phyloP scores from a whole-genome alignment of 768 basidiomycete species.

The Zangia roseola region DNA sequence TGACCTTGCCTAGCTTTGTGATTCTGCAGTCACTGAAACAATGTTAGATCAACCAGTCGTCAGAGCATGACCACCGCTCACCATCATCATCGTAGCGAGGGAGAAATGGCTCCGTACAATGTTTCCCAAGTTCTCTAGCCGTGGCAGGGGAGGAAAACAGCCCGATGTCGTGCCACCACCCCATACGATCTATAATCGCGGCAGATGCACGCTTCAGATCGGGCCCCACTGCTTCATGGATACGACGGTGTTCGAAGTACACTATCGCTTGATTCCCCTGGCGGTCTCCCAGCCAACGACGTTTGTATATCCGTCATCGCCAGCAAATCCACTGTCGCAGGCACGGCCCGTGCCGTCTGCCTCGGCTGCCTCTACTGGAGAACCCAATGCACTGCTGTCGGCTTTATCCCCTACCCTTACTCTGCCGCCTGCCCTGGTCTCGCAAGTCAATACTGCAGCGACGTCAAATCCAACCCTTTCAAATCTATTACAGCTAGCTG shows the following conservation, averaged over 20 bases:
- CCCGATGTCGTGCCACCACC: conserved; percentile 55
- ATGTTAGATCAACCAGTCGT: conserved; percentile 41
- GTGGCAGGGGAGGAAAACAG: conserved; percentile 57
- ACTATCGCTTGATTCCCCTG: conserved; percentile 50
- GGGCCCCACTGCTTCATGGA: conserved; percentile 73
- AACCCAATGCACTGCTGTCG: conserved; percentile 43
- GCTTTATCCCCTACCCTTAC: conserved; percentile 44
- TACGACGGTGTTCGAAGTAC: conserved; percentile 71
- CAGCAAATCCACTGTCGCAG: conserved; percentile 28
- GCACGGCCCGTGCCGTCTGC: conserved; percentile 18
- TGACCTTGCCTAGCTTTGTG: conserved; percentile 45
- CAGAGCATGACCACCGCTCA: conserved; percentile 14
- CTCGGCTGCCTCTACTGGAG: conserved; percentile 22
- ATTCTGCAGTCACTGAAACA: conserved; percentile 68
- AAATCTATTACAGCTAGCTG: conserved; percentile 62
- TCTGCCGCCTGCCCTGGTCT: conserved; percentile 57
- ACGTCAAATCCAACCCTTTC: conserved; percentile 66
- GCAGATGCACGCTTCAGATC: conserved; percentile 68
- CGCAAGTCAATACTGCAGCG: conserved; percentile 66
- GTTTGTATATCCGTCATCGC: conserved; percentile 28
- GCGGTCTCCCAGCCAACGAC: conserved; percentile 21
- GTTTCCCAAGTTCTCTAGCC: conserved; percentile 73
- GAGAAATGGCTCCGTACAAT: conserved; percentile 64
- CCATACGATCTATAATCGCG: conserved; percentile 63
- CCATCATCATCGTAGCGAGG: conserved; percentile 47